Conservation (phyloP, 2,329 filamentous ascomycete genomes). For the Juglanconis juglandina region DNA sequence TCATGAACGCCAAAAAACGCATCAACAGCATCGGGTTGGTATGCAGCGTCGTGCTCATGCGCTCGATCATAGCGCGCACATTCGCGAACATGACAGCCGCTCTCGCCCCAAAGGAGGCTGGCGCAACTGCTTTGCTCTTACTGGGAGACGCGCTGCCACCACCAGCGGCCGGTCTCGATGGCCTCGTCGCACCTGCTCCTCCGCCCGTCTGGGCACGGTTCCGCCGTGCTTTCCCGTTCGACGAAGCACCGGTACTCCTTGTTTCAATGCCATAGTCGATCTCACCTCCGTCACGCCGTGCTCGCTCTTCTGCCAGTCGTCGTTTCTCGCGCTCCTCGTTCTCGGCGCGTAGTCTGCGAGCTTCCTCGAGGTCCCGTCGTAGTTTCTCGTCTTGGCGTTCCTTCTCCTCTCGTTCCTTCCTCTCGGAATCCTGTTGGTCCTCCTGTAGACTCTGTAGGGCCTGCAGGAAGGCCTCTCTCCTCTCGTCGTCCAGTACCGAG, state of each 20-base stretch:
- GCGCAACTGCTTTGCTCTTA: conserved; percentile 30
- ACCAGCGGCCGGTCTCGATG: conserved; percentile 10
- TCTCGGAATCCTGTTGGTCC: conserved; percentile 72
- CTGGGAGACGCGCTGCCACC: conserved; percentile 5
- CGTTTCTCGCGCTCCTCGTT: conserved; percentile 55
- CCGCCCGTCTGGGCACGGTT: conserved; percentile 1
- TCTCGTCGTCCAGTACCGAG: conserved; percentile 86
- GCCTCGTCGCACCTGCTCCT: conserved; percentile 12
- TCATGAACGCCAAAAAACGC: conserved; percentile 71
- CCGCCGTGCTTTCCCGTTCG: conserved; percentile 19
- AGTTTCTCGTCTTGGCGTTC: conserved; percentile 55
- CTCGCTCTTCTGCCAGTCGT: conserved; percentile 52
- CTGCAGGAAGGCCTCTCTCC: conserved; percentile 81
- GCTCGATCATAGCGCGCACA: conserved; percentile 48
- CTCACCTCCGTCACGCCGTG: conserved; percentile 52
- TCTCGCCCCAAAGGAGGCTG: conserved; percentile 41
- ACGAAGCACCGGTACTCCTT: conserved; percentile 34
- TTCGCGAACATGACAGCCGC: conserved; percentile 53
- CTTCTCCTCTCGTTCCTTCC: conserved; percentile 58
- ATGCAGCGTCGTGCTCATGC: conserved; percentile 47
- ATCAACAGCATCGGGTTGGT: conserved; percentile 56
- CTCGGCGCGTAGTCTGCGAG: conserved; percentile 51
- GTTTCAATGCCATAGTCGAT: conserved; percentile 68
- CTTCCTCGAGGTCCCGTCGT: conserved; percentile 55
- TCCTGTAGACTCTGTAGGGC: conserved; percentile 81